Percentiles rank a stretch among this genome's conserved stretches.
Evolutionary conservation across 805 yeast genomes (phyloP).

Genomic region (Teunomyces kruisii): DNA sequence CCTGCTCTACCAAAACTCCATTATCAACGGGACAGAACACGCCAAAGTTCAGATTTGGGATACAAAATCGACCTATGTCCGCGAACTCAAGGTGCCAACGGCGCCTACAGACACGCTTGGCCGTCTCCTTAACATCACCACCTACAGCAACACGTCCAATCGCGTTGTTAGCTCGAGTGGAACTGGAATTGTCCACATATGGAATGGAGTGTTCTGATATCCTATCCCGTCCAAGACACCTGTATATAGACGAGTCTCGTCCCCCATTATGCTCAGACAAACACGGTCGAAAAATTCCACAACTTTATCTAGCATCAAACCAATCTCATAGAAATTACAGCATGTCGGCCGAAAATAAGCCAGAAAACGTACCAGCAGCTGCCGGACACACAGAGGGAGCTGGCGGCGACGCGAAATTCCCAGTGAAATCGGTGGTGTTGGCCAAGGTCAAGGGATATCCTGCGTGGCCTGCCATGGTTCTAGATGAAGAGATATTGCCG

Average conservation of each 20-base stretch:
- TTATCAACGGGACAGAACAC: constrained; percentile 18
- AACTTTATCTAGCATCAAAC: not conserved
- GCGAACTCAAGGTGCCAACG: not conserved
- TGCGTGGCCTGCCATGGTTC: constrained; percentile 88
- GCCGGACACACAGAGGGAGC: not conserved
- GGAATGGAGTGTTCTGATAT: constrained; percentile 19
- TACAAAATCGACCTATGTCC: not conserved
- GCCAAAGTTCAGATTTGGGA: constrained; percentile 19
- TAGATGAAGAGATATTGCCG: constrained; percentile 62
- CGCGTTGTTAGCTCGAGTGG: constrained; percentile 19
- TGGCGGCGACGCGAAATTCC: not conserved
- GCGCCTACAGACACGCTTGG: not conserved
- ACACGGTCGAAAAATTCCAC: not conserved
- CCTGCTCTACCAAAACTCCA: constrained; percentile 3
- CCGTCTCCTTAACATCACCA: not conserved
- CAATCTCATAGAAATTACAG: not conserved
- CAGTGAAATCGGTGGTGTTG: constrained; percentile 35
- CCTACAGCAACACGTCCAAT: constrained; percentile 9
- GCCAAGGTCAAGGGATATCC: constrained; percentile 87
- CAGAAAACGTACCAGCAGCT: not conserved
- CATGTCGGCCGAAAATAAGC: not conserved
- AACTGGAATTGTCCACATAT: constrained; percentile 19
- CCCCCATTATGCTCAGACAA: not conserved
- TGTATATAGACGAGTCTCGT: not conserved
- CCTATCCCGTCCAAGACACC: not conserved